These are phyloP conservation scores for Aspergillus pseudoterreus DNA, from an alignment of 2,329 filamentous ascomycete species.

Conservation along the genomic window DNA sequence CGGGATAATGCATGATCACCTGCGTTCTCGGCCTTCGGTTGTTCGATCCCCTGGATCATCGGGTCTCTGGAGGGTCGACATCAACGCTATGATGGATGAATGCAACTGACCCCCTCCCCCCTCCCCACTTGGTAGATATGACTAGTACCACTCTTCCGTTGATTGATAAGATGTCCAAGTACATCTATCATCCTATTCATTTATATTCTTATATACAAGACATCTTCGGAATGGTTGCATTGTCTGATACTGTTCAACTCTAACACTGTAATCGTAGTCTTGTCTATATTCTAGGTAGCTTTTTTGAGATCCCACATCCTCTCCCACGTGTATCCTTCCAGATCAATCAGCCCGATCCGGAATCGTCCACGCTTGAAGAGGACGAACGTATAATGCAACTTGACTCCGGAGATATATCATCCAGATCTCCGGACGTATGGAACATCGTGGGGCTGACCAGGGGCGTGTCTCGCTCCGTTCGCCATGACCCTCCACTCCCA, in stretches of 20 bases:
- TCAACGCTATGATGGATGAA: background rate
- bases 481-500: too few relatives aligned
- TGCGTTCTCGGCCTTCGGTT: background rate
- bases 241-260: background rate
- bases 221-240: background rate
- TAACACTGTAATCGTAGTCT: constrained; percentile 8
- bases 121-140: background rate
- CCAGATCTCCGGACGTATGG: constrained; percentile 15
- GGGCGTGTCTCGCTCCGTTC: constrained; percentile 3
- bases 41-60: background rate
- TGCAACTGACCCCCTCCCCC: background rate
- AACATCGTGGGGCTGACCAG: constrained; percentile 13
- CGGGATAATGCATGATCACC: background rate
- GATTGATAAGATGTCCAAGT: too few relatives aligned
- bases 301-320: constrained; percentile 11
- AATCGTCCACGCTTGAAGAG: constrained; percentile 3
- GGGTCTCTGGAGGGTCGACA: background rate
- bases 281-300: constrained; percentile 19
- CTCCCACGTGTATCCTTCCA: background rate
- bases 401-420: constrained; percentile 7
- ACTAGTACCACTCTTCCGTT: background rate
- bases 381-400: constrained; percentile 7
- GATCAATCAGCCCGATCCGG: background rate
- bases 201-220: background rate
- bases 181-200: too few relatives aligned